Evolutionary conservation across 495 filamentous ascomycete genomes (phyloP).

Genomic region (Beverwykella pulmonaria): DNA sequence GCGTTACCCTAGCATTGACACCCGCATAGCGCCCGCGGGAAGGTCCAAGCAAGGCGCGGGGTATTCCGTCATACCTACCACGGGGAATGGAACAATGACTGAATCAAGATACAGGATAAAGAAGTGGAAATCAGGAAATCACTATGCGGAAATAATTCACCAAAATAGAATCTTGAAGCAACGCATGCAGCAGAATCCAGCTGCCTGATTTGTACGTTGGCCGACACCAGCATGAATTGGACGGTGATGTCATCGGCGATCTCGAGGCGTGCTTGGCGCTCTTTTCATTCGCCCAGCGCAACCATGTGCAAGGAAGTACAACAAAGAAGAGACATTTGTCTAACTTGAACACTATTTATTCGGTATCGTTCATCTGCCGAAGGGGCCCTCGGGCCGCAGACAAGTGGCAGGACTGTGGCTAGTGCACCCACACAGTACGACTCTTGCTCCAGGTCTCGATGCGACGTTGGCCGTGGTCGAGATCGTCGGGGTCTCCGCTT

Average conservation of each 20-base stretch:
- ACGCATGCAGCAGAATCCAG: background rate
- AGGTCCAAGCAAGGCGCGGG: constrained; percentile 20
- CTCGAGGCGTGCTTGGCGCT: background rate
- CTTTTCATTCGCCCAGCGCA: background rate
- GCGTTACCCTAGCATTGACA: constrained; percentile 7
- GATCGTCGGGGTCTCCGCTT: constrained; percentile 11
- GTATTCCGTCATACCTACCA: constrained; percentile 18
- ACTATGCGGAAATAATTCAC: background rate
- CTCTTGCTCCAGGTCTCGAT: constrained; percentile 5
- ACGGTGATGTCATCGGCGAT: constrained; percentile 11
- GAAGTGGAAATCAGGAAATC: constrained; percentile 13
- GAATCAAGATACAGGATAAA: constrained; percentile 6
- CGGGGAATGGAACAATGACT: constrained; percentile 3
- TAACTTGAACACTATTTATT: background rate
- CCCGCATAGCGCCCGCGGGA: constrained; percentile 2
- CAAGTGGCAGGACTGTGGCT: constrained; percentile 26
- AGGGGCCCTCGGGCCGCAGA: constrained; percentile 11
- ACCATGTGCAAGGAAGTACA: background rate
- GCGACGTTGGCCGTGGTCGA: constrained; percentile 16
- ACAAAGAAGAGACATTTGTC: background rate
- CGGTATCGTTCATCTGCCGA: background rate
- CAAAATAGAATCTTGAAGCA: constrained; percentile 9
- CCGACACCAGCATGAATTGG: background rate
- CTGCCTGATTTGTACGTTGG: background rate
- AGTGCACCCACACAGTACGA: constrained; percentile 9